Conservation (phyloP, 257 asterid genomes). For the Rhazya stricta region DNA sequence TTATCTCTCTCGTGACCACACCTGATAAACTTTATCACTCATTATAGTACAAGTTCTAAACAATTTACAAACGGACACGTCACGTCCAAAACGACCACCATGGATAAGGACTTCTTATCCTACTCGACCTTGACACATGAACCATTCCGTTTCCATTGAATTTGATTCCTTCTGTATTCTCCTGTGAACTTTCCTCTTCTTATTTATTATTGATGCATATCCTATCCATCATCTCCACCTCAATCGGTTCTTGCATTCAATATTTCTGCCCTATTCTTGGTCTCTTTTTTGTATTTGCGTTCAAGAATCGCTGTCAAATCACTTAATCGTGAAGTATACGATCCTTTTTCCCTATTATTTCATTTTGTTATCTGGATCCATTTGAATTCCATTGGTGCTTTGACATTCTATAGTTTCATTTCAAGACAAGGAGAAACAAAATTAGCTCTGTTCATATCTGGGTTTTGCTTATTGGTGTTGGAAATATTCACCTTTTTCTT, state of each 20-base stretch:
- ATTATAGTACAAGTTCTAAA: background rate
- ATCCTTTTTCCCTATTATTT: background rate
- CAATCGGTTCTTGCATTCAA: background rate
- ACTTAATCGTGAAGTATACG: background rate
- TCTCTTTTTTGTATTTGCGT: background rate
- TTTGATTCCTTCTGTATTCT: background rate
- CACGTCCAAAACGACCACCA: background rate
- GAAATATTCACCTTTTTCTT: background rate
- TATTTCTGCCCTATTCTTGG: background rate
- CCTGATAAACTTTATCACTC: background rate
- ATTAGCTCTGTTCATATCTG: background rate
- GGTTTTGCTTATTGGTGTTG: background rate
- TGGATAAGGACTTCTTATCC: slow-evolving; percentile 21
- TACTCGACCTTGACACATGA: background rate
- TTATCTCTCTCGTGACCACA: slow-evolving; percentile 1
- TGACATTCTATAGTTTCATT: too few species aligned
- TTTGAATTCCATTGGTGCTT: background rate
- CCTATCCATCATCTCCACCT: background rate
- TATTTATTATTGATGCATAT: background rate
- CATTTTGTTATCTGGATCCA: background rate
- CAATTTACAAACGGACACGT: slow-evolving; percentile 12
- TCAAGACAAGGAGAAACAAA: too few species aligned
- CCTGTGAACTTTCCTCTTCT: background rate
- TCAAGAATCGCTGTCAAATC: background rate
- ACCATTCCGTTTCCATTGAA: background rate